Conservation (phyloP, 164 flowering plant species). For the Vitis vinifera region ASM3070453v1 NC_081822.1:36081001-36081500, state of each 20-base stretch:
- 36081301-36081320: constrained; percentile 7
- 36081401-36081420: constrained; percentile 81
- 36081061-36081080: too few species aligned
- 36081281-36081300: constrained; percentile 23
- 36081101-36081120: too few species aligned
- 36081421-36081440: constrained; percentile 94
- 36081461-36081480: constrained; percentile 64
- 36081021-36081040: too few species aligned
- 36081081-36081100: too few species aligned
- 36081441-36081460: constrained; percentile 64
- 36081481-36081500: constrained; percentile 46
- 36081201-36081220: background rate
- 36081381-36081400: constrained; percentile 49
- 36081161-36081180: too few species aligned
- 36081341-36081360: too few species aligned
- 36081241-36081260: constrained; percentile 7
- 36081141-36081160: too few species aligned
- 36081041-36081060: too few species aligned
- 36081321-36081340: background rate
- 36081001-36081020: too few species aligned
- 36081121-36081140: too few species aligned
- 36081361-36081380: too few species aligned
- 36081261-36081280: constrained; percentile 29
- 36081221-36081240: background rate
- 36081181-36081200: background rate